Evolutionary conservation across 257 asterid genomes (phyloP), one percentile per base, ranked within the genome.

Genomic region (Solanum paucissectum): DNA sequence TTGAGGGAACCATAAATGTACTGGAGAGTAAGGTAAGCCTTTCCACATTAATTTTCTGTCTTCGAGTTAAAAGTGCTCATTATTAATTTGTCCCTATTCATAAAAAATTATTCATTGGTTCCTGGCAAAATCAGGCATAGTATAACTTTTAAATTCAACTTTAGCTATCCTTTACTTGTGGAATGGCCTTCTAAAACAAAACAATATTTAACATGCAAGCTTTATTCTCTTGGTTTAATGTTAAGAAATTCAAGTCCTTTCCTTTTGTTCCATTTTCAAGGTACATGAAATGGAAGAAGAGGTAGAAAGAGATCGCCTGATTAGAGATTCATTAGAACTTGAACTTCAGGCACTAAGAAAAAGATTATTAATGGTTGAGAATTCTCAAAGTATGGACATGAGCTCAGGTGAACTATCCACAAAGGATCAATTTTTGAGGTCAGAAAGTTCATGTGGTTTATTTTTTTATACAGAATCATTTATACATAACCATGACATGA

Each of bases 281-380:
- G 98, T 94, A 89, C 91, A 89, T 85, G 98, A 93, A 91, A 96
- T 95, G 98, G 98, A 95, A 86, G 96, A 91, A 49, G 98, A 94
- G 85, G 95, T 92, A 12, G 93, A 93, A 85, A 90, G 92, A 87
- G 95, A 96, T 85, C 90, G 88, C 88, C 73, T 87, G 88, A 88
- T 91, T 74, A 94, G 93, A 90, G 95, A 93, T 88, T 89, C 94
- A 21, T 77, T 94, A 84, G 98, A 96, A 89, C 42, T 89, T 90
- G 95, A 95, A 91, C 90, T 94, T 86, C 94, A 93, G 86, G 94
- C 92, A 86, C 94, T 96, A 55, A 93, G 93, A 88, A 91, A 92
- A 55, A 94, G 98, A 91, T 92, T 95, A 89, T 73, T 88, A 55
- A 89, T 90, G 33, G 98, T 96, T 44, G 98, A 93, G 90, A 95